Evolutionary conservation across 2,329 filamentous ascomycete genomes (phyloP).

Genomic region (Aspergillus alliaceus): DNA sequence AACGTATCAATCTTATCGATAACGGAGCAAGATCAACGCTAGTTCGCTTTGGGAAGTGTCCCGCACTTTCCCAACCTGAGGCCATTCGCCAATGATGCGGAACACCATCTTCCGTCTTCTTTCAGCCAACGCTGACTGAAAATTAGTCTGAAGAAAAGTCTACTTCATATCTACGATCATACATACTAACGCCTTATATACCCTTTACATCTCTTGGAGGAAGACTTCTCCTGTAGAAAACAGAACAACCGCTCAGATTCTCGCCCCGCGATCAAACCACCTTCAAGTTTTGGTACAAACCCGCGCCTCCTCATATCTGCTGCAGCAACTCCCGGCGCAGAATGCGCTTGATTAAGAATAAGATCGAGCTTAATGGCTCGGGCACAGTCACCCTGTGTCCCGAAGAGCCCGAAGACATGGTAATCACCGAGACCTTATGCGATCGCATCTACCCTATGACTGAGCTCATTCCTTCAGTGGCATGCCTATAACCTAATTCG

Average conservation of each 20-base stretch:
- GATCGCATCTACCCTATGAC: not conserved
- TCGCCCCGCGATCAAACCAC: too few relatives aligned
- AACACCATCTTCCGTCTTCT: not conserved
- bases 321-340: slow-evolving; percentile 5
- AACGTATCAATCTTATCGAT: slow-evolving; percentile 23
- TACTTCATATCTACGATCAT: not conserved
- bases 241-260: too few relatives aligned
- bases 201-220: not conserved
- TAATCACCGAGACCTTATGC: slow-evolving; percentile 30
- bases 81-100: slow-evolving; percentile 3
- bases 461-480: slow-evolving; percentile 53
- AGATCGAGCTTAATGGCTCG: slow-evolving; percentile 66
- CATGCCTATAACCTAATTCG: slow-evolving; percentile 74
- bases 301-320: too few relatives aligned
- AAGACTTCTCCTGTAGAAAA: too few relatives aligned
- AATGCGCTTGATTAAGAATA: slow-evolving; percentile 68
- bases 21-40: slow-evolving; percentile 8
- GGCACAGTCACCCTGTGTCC: slow-evolving; percentile 67
- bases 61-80: slow-evolving; percentile 15
- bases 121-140: not conserved
- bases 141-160: not conserved
- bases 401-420: slow-evolving; percentile 76
- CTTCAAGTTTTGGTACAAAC: too few relatives aligned
- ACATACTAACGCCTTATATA: not conserved
- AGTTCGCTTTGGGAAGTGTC: slow-evolving; percentile 13